Percentiles rank a stretch among this genome's conserved stretches.
phyloP scores from a whole-genome alignment of 306 rosid species.

The Elaeagnus macrophylla region DNA sequence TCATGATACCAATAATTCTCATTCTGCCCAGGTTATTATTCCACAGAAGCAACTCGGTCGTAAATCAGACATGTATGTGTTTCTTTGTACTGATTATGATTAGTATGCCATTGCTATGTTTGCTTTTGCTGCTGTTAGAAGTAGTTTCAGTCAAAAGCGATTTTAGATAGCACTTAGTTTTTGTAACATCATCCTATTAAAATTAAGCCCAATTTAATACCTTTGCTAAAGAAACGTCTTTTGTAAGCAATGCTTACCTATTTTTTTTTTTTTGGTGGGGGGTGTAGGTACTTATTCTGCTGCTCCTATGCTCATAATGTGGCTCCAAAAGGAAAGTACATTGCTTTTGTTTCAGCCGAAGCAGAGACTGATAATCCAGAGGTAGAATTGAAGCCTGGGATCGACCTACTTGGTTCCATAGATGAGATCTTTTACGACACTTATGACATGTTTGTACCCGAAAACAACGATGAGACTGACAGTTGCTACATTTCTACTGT shows the following conservation, averaged over 20 bases:
- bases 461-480: constrained; percentile 44
- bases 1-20: constrained; percentile 68
- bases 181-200: no score
- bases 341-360: constrained; percentile 65
- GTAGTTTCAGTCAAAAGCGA: no score
- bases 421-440: constrained; percentile 68
- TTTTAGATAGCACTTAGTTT: no score
- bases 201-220: no score
- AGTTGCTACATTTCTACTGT: constrained; percentile 70
- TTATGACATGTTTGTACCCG: constrained; percentile 55
- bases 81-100: no score
- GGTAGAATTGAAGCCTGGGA: constrained; percentile 60
- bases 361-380: constrained; percentile 74
- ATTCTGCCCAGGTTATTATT: constrained; percentile 80
- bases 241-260: no score
- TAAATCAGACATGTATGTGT: constrained; percentile 63
- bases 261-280: neutral
- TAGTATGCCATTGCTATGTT: no score
- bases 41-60: constrained; percentile 86
- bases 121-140: no score
- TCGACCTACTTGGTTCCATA: constrained; percentile 66
- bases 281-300: constrained; percentile 68
- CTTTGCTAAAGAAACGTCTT: no score
- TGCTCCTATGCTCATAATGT: constrained; percentile 81
- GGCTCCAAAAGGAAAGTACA: constrained; percentile 64